Conservation (phyloP, 495 filamentous ascomycete genomes). For the Aspergillus wentii region DNA sequence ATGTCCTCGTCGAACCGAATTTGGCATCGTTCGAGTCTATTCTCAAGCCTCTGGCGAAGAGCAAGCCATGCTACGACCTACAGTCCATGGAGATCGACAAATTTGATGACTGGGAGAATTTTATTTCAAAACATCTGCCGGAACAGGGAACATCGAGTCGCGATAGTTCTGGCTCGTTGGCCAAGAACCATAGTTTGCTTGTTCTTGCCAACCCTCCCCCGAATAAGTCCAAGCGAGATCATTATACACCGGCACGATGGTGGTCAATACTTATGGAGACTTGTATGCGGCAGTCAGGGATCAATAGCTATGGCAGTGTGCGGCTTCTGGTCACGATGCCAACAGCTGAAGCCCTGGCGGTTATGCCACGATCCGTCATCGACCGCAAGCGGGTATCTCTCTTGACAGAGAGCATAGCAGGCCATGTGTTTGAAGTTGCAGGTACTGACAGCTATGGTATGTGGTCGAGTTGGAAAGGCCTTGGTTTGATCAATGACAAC, state of each 20-base stretch:
- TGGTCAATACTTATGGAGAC: conserved; percentile 22
- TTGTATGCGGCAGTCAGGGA: conserved; percentile 21
- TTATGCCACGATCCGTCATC: conserved; percentile 49
- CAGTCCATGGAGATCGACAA: conserved; percentile 40
- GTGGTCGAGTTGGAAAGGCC: conserved; percentile 21
- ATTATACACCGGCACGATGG: conserved; percentile 34
- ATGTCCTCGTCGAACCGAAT: conserved; percentile 74
- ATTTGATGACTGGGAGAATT: conserved; percentile 42
- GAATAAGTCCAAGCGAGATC: conserved; percentile 24
- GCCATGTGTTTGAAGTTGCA: conserved; percentile 45
- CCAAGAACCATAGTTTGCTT: conserved; percentile 62
- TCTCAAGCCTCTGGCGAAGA: conserved; percentile 57
- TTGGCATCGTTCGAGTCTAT: conserved; percentile 45
- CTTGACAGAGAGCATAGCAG: conserved; percentile 49
- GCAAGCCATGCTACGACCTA: conserved; percentile 50
- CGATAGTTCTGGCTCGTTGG: conserved; percentile 19
- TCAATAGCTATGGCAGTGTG: conserved; percentile 49
- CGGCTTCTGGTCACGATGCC: conserved; percentile 64
- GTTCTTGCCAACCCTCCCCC: conserved; percentile 54
- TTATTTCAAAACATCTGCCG: conserved; percentile 39
- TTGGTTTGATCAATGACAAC: conserved; percentile 22
- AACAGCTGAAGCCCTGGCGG: conserved; percentile 37
- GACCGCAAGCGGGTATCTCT: conserved; percentile 49
- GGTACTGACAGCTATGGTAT: conserved; percentile 11
- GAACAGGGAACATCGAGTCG: conserved; percentile 18